Evolutionary conservation across 176 grass and related monocot genomes (phyloP).

Genomic region (Hordeum vulgare): DNA sequence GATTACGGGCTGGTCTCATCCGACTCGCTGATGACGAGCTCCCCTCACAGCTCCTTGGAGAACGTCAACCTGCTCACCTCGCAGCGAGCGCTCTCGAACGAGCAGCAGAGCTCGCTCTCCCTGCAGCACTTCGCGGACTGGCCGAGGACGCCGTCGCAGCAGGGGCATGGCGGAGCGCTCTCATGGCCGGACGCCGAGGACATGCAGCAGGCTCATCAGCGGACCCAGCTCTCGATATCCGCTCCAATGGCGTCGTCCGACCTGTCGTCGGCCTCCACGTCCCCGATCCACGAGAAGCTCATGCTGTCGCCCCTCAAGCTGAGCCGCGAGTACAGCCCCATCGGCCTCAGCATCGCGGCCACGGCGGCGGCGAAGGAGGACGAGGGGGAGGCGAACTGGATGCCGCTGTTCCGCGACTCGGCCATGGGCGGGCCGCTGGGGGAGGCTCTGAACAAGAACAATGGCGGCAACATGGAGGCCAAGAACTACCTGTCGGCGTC

Average conservation of each 20-base stretch:
- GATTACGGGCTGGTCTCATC: constrained; percentile 48
- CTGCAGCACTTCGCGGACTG: constrained; percentile 72
- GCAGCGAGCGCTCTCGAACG: constrained; percentile 28
- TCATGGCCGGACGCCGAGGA: constrained; percentile 73
- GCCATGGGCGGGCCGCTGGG: constrained; percentile 74
- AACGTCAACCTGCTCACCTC: constrained; percentile 40
- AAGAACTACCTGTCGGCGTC: constrained; percentile 23
- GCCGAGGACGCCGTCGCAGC: constrained; percentile 49
- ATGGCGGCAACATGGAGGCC: not conserved
- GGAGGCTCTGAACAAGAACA: constrained; percentile 61
- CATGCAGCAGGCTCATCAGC: constrained; percentile 63
- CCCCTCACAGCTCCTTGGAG: constrained; percentile 46
- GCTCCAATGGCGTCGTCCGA: constrained; percentile 61
- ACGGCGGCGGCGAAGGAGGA: constrained; percentile 16
- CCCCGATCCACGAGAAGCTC: constrained; percentile 62
- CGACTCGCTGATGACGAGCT: constrained; percentile 40
- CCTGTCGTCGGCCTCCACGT: constrained; percentile 74
- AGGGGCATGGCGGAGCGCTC: constrained; percentile 9
- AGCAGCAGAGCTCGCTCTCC: constrained; percentile 49
- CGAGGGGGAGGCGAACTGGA: constrained; percentile 41
- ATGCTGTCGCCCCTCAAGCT: constrained; percentile 56
- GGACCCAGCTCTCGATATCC: constrained; percentile 75
- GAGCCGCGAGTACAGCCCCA: constrained; percentile 49
- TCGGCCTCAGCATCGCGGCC: constrained; percentile 1
- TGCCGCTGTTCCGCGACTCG: constrained; percentile 55